phyloP scores from a whole-genome alignment of 306 rosid species.

The Cyamopsis tetragonoloba region DNA sequence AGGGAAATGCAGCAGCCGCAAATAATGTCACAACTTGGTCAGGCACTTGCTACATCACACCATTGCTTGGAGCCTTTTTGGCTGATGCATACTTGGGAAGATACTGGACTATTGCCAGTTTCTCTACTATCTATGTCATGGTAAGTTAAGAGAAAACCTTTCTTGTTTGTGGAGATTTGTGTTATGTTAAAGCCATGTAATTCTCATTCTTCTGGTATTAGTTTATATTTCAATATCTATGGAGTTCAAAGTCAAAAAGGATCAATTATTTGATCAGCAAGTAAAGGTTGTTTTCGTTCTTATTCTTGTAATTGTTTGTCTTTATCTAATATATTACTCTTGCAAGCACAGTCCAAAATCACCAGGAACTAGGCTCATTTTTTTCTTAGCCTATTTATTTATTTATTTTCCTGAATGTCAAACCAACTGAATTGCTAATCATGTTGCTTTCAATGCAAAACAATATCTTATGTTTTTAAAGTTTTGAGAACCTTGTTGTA shows the following conservation, averaged over 20 bases:
- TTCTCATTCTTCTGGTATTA: not conserved
- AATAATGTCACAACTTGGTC: constrained; percentile 76
- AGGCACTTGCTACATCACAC: constrained; percentile 82
- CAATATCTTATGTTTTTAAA: not conserved
- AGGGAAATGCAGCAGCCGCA: constrained; percentile 61
- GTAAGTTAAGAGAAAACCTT: constrained; percentile 45
- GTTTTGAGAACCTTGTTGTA: not conserved
- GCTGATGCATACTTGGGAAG: constrained; percentile 95
- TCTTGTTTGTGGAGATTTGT: not conserved
- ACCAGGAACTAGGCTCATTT: not conserved
- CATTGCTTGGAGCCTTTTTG: constrained; percentile 84
- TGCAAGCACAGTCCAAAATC: not conserved
- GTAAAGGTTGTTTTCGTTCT: not conserved
- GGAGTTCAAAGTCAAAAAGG: not conserved
- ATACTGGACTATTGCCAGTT: constrained; percentile 87
- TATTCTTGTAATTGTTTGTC: not conserved
- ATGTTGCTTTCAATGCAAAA: not conserved
- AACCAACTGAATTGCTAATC: not conserved
- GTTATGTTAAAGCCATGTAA: not conserved
- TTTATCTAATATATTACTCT: not conserved
- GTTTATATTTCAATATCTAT: not conserved
- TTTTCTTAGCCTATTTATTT: not conserved
- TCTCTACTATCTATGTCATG: constrained; percentile 53
- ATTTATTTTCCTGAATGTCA: not conserved
- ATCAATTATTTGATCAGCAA: not conserved